Base-by-base conservation (phyloP, 345 rosid species). In the Gossypium arboreum region DNA sequence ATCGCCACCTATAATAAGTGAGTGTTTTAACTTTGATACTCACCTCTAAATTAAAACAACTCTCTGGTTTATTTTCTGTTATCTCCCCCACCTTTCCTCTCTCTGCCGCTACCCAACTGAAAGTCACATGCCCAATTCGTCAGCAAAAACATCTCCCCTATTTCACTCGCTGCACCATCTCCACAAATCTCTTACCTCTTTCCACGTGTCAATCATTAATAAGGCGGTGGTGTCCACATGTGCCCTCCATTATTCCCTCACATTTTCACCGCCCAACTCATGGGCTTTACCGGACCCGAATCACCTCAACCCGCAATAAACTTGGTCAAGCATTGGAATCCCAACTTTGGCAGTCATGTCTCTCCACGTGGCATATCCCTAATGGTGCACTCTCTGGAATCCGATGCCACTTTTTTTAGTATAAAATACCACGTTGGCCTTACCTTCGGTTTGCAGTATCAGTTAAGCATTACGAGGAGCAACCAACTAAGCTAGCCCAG, bases 281-380 rank as follows among this genome's bases (percentile, higher is more conserved):
- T 72, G 72, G 72, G 74, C 73, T 6, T 6, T 39, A 16, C 20
- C 78, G 45, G 79, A 73, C 70, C 74, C 79, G 56, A 2, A 16
- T 17, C 48, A 1, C 25, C 0, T 15, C 4, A 24, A 2, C 68
- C 5, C 0, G 12, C 7, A 9, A 52, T 52, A 17, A 64, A 81
- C 74, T 81, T 79, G 83, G 91, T 87, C 88, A 84, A 86, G 83
- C 88, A 82, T 85, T 70, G 94, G 81, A 73, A 76, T 75, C 70
- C 83, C n/a, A 62, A 73, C 60, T 69, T 6, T 27, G 18, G 44
- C 44, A 61, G 18, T 29, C 66, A 61, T 61, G 18, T 13, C 10
- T 16, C 4, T 47, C 85, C 90, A 87, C 98, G 93, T 91, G 94
- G 86, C 44, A 2, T 0, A 0, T 1, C 17, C 4, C 64, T 25